A percentile compares a stretch with the other conserved stretches of the same genome.
phyloP scores from a whole-genome alignment of 345 rosid species.

The Clausena lansium region DNA sequence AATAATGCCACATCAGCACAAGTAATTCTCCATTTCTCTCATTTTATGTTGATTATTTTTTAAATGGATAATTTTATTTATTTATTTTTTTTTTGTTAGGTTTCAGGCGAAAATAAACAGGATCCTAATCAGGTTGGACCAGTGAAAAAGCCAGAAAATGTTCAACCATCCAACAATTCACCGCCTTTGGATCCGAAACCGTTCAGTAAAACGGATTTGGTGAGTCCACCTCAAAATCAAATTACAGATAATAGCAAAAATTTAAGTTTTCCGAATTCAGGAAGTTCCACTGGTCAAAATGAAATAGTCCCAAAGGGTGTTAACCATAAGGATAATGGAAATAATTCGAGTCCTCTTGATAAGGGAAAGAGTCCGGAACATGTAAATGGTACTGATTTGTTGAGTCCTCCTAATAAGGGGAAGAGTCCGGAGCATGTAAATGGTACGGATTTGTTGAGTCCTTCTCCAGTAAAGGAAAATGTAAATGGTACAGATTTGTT shows the following conservation, averaged over 20 bases:
- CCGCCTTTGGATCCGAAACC: slow-evolving; percentile 25
- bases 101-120: slow-evolving; percentile 20
- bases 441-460: slow-evolving; percentile 6
- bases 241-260: slow-evolving; percentile 17
- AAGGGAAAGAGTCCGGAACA: neutral
- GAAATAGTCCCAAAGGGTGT: neutral
- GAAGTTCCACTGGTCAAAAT: slow-evolving; percentile 6
- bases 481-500: neutral
- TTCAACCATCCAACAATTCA: slow-evolving; percentile 18
- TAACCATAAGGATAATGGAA: neutral
- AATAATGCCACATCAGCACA: slow-evolving; percentile 23
- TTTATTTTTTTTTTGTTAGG: slow-evolving; percentile 32
- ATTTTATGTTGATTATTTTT: neutral
- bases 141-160: slow-evolving; percentile 20
- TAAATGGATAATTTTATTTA: slow-evolving; percentile 10
- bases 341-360: neutral
- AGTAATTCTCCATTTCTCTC: slow-evolving; percentile 27
- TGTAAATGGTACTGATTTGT: neutral
- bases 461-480: slow-evolving; percentile 25
- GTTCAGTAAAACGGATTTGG: slow-evolving; percentile 16
- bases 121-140: slow-evolving; percentile 19
- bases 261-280: slow-evolving; percentile 17
- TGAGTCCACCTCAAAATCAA: slow-evolving; percentile 21
- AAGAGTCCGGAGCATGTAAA: neutral
- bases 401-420: slow-evolving; percentile 14